Evolutionary conservation across 805 yeast species (phyloP).

Genomic region (Wickerhamomyces strasburgensis): DNA sequence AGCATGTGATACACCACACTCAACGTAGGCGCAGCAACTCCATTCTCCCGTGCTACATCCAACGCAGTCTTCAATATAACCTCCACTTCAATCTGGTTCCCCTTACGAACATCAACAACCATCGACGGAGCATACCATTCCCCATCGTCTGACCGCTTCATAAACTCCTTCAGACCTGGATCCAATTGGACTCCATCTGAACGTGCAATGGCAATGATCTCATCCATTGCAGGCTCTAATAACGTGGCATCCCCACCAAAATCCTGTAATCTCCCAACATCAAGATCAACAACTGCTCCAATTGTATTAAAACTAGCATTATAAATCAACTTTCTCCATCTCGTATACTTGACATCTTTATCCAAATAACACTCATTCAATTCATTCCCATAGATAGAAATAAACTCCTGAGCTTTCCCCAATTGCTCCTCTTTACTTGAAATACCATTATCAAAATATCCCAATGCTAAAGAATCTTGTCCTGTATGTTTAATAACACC

Average conservation of each 20-base stretch:
- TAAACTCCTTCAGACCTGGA: constrained; percentile 40
- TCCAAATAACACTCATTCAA: constrained; percentile 37
- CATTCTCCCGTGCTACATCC: constrained; percentile 39
- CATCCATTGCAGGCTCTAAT: constrained; percentile 60
- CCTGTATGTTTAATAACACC: constrained; percentile 42
- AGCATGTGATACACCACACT: constrained; percentile 52
- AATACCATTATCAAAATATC: constrained; percentile 42
- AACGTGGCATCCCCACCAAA: constrained; percentile 39
- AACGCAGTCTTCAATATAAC: constrained; percentile 66
- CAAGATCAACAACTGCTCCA: constrained; percentile 54
- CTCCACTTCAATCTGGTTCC: constrained; percentile 67
- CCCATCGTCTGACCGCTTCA: constrained; percentile 56
- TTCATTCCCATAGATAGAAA: constrained; percentile 40
- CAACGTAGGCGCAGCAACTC: constrained; percentile 58
- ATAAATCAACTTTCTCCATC: constrained; percentile 68
- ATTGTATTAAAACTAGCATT: constrained; percentile 64
- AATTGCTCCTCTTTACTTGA: constrained; percentile 22
- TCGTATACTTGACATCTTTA: constrained; percentile 42
- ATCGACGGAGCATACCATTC: constrained; percentile 64
- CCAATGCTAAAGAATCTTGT: constrained; percentile 40
- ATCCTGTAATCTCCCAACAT: constrained; percentile 48
- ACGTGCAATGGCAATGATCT: constrained; percentile 58
- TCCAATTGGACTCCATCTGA: constrained; percentile 60
- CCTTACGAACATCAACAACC: constrained; percentile 62
- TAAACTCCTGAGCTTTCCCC: constrained; percentile 38